Conservation (phyloP, 1,139 yeast species). For the Yamadazyma buinensis region DNA sequence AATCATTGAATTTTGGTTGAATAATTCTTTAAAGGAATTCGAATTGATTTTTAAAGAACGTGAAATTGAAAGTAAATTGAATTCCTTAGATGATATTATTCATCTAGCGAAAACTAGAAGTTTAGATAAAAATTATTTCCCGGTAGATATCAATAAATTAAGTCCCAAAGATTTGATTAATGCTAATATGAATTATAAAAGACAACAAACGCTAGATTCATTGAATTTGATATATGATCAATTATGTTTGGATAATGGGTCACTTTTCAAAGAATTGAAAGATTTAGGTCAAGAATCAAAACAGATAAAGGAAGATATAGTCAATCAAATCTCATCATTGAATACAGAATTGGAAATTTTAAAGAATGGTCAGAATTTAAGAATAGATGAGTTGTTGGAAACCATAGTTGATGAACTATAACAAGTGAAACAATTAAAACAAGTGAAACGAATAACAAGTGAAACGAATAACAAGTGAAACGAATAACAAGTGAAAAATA, state of each 20-base stretch:
- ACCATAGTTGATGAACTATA: slow-evolving; percentile 12
- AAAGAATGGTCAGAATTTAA: slow-evolving; percentile 19
- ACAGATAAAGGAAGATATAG: slow-evolving; percentile 20
- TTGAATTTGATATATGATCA: slow-evolving; percentile 37
- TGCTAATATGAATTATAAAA: slow-evolving; percentile 24
- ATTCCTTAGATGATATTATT: slow-evolving; percentile 65
- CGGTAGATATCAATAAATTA: slow-evolving; percentile 29
- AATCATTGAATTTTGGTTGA: slow-evolving; percentile 58
- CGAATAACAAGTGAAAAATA: background rate
- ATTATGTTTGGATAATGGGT: slow-evolving; percentile 33
- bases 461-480: background rate
- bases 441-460: background rate
- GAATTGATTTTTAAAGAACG: slow-evolving; percentile 64
- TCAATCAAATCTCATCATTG: slow-evolving; percentile 20
- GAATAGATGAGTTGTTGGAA: slow-evolving; percentile 24
- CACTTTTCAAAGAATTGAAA: slow-evolving; percentile 23
- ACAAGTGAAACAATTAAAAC: background rate
- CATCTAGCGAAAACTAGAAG: slow-evolving; percentile 44
- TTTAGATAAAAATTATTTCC: slow-evolving; percentile 15
- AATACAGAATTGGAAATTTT: slow-evolving; percentile 28
- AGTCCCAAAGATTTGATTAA: slow-evolving; percentile 33
- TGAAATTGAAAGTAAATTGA: slow-evolving; percentile 51
- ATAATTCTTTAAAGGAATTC: slow-evolving; percentile 58
- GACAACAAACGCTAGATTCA: slow-evolving; percentile 24
- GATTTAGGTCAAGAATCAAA: slow-evolving; percentile 20